Evolutionary conservation across 78 protist species (phyloP).

Genomic region (Dictyostelium purpureum): DNA sequence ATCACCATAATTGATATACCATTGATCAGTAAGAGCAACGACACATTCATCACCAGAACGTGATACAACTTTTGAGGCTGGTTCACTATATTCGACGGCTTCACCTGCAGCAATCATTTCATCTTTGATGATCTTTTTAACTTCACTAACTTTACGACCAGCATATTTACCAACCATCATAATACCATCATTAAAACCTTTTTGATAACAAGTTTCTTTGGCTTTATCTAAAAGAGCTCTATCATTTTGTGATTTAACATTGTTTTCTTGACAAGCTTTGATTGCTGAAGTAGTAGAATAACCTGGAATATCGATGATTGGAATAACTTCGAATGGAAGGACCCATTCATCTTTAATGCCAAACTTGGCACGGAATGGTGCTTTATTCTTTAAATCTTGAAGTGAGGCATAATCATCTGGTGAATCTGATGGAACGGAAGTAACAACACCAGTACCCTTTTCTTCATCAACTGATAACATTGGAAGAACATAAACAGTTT

Average conservation of each 20-base stretch:
- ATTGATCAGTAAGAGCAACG: slow-evolving; percentile 97
- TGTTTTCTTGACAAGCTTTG: slow-evolving; percentile 90
- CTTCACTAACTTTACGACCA: slow-evolving; percentile 91
- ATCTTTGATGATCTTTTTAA: slow-evolving; percentile 88
- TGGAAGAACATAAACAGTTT: slow-evolving; percentile 94
- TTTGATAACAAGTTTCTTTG: slow-evolving; percentile 92
- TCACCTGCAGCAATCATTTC: slow-evolving; percentile 77
- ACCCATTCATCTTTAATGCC: slow-evolving; percentile 90
- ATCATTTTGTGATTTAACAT: slow-evolving; percentile 92
- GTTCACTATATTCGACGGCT: slow-evolving; percentile 96
- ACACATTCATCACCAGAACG: slow-evolving; percentile 99
- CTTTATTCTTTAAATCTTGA: slow-evolving; percentile 93
- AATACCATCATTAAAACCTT: slow-evolving; percentile 93
- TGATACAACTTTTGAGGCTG: slow-evolving; percentile 94
- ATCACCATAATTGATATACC: slow-evolving; percentile 99
- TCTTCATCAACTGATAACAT: slow-evolving; percentile 92
- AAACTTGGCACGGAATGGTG: slow-evolving; percentile 86
- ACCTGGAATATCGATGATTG: slow-evolving; percentile 94
- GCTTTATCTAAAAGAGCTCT: slow-evolving; percentile 90
- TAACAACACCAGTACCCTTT: slow-evolving; percentile 98
- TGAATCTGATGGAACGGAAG: slow-evolving; percentile 98
- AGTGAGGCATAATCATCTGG: slow-evolving; percentile 99
- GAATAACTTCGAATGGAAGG: slow-evolving; percentile 90
- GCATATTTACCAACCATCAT: slow-evolving; percentile 90
- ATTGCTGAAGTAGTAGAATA: slow-evolving; percentile 85